phyloP scores from a whole-genome alignment of 2,329 filamentous ascomycete species.

The Cordyceps cateniannulata region DNA sequence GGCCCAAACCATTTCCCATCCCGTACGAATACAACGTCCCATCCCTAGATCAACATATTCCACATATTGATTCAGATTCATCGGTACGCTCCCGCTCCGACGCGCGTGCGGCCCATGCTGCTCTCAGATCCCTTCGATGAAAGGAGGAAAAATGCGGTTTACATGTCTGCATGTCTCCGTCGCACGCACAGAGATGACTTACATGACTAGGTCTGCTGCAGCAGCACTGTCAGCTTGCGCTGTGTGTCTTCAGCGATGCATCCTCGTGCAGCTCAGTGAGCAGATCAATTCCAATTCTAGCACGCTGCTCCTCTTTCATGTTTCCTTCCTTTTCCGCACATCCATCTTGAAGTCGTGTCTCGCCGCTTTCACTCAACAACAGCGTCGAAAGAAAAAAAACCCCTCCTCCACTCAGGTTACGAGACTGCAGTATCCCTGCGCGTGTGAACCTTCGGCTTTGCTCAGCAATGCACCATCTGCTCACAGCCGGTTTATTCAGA shows the following conservation, averaged over 20 bases:
- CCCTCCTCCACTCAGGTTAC: not conserved
- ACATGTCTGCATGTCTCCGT: no score
- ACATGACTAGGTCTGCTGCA: not conserved
- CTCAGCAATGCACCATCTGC: not conserved
- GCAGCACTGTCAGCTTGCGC: not conserved
- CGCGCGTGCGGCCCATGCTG: not conserved
- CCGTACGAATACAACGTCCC: not conserved
- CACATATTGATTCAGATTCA: not conserved
- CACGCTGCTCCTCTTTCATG: not conserved
- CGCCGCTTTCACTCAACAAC: not conserved
- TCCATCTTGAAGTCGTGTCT: not conserved
- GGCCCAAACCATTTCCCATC: no score
- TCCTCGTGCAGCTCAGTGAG: not conserved
- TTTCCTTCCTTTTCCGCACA: not conserved
- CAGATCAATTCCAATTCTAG: not conserved
- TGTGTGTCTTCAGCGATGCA: not conserved
- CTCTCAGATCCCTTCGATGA: not conserved
- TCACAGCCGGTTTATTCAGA: not conserved
- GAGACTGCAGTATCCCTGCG: not conserved
- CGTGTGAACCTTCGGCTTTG: not conserved
- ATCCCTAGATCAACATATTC: not conserved
- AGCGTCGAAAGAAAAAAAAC: no score
- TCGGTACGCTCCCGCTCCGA: not conserved
- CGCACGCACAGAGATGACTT: not conserved
- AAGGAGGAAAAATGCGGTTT: not conserved